phyloP scores from a whole-genome alignment of 2,329 filamentous ascomycete species.

The Teratosphaeria zuluensis region DNA sequence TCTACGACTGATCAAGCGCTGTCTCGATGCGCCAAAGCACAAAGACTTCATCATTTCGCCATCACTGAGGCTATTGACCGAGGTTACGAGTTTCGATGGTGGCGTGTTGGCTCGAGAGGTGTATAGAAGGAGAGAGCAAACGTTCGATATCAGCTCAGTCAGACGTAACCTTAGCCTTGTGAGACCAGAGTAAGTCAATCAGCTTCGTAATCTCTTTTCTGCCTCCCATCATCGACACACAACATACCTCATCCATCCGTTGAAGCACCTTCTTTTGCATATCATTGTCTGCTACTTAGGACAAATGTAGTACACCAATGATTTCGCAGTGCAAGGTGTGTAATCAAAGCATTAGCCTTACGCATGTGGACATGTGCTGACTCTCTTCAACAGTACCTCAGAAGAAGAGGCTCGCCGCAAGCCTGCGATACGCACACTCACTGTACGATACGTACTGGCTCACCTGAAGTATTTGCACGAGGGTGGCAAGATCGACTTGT shows the following conservation, averaged over 20 bases:
- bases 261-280: not conserved
- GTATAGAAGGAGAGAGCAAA: conserved; percentile 67
- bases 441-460: conserved; percentile 69
- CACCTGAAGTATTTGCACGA: conserved; percentile 69
- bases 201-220: not conserved
- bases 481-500: conserved; percentile 69
- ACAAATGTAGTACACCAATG: not conserved
- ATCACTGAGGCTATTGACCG: conserved; percentile 72
- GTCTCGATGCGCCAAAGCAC: conserved; percentile 66
- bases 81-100: conserved; percentile 78
- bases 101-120: conserved; percentile 68
- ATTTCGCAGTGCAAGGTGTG: not conserved
- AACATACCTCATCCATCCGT: not conserved
- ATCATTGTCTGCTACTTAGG: not conserved
- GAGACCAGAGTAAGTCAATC: conserved; percentile 34
- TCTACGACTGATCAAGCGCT: conserved; percentile 68
- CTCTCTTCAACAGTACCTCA: conserved; percentile 11
- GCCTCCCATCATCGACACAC: not conserved
- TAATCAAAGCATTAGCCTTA: not conserved
- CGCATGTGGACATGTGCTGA: not conserved
- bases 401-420: conserved; percentile 54
- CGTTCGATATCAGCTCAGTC: conserved; percentile 60
- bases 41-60: conserved; percentile 87
- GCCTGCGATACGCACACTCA: conserved; percentile 73
- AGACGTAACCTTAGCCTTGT: conserved; percentile 71